A percentile compares a stretch with the other conserved stretches of the same genome.
Evolutionary conservation across 768 basidiomycete genomes (phyloP).

Genomic region (Punctularia strigosozonata): DNA sequence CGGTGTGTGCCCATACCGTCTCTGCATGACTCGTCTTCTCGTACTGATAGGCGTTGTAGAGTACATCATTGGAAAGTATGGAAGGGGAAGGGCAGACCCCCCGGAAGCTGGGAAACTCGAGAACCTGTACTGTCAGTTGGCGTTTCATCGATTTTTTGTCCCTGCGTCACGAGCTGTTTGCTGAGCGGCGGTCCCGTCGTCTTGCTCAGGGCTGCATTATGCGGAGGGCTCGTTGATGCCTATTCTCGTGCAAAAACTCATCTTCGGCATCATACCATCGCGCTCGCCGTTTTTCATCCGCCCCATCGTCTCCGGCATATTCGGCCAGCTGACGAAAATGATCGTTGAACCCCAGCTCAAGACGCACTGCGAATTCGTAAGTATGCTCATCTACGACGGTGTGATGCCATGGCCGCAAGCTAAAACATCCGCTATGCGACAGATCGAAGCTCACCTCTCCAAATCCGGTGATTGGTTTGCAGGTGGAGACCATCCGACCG

Average conservation of each 20-base stretch:
- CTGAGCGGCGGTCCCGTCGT: background rate
- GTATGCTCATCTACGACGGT: background rate
- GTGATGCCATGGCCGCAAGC: no score
- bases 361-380: conserved; percentile 19
- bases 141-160: no score
- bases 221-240: conserved; percentile 32
- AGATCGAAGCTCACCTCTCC: conserved; percentile 28
- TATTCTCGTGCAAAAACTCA: conserved; percentile 21
- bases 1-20: conserved; percentile 16
- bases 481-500: conserved; percentile 25
- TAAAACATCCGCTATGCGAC: background rate
- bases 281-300: conserved; percentile 25
- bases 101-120: conserved; percentile 19
- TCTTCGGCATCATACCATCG: conserved; percentile 19
- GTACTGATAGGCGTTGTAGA: conserved; percentile 15
- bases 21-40: conserved; percentile 1
- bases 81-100: conserved; percentile 14
- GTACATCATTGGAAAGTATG: conserved; percentile 30
- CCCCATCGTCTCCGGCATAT: conserved; percentile 19
- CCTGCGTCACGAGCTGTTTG: background rate
- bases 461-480: conserved; percentile 22
- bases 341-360: conserved; percentile 18
- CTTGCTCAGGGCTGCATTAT: conserved; percentile 24
- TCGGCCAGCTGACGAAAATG: conserved; percentile 14
- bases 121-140: conserved; percentile 27